Percentiles rank a stretch among this genome's conserved stretches.
phyloP scores from a whole-genome alignment of 2,329 filamentous ascomycete species.

The Diaporthe caulivora region DNA sequence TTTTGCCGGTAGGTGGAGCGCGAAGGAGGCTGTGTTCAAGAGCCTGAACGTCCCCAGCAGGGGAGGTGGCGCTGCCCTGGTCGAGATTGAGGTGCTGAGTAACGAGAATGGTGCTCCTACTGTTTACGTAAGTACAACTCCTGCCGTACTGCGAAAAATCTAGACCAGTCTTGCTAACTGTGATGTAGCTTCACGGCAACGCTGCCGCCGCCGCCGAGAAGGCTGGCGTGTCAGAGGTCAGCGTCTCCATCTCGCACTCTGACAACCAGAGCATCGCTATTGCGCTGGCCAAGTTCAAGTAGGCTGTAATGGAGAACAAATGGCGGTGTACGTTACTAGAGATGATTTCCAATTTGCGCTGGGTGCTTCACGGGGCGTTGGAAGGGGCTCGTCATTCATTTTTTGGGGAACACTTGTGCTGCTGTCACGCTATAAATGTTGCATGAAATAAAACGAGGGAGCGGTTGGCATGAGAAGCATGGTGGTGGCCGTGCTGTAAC shows the following conservation, averaged over 20 bases:
- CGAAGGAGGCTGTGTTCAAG: slow-evolving; percentile 99
- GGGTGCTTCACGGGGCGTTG: slow-evolving; percentile 27
- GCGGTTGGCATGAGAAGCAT: neutral
- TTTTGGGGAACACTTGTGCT: neutral
- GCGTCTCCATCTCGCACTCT: slow-evolving; percentile 95
- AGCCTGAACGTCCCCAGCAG: slow-evolving; percentile 87
- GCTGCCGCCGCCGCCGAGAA: slow-evolving; percentile 86
- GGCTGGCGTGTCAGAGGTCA: slow-evolving; percentile 89
- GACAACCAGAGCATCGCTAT: slow-evolving; percentile 95
- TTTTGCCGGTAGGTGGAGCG: slow-evolving; percentile 95
- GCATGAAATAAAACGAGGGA: neutral
- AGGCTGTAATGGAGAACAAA: neutral
- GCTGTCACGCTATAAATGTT: slow-evolving; percentile 15
- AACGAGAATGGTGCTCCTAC: slow-evolving; percentile 85
- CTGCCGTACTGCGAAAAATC: neutral
- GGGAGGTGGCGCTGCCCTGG: slow-evolving; percentile 89
- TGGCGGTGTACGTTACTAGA: neutral
- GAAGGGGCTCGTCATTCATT: neutral
- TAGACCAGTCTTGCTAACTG: slow-evolving; percentile 53
- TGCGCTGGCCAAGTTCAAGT: slow-evolving; percentile 84
- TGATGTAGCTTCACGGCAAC: slow-evolving; percentile 81
- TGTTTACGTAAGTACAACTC: slow-evolving; percentile 77
- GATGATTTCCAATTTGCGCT: slow-evolving; percentile 8
- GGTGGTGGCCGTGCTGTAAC: neutral
- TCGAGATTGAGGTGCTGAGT: slow-evolving; percentile 92